phyloP scores from a whole-genome alignment of 2,329 filamentous ascomycete species.

The Fusarium vanettenii region DNA sequence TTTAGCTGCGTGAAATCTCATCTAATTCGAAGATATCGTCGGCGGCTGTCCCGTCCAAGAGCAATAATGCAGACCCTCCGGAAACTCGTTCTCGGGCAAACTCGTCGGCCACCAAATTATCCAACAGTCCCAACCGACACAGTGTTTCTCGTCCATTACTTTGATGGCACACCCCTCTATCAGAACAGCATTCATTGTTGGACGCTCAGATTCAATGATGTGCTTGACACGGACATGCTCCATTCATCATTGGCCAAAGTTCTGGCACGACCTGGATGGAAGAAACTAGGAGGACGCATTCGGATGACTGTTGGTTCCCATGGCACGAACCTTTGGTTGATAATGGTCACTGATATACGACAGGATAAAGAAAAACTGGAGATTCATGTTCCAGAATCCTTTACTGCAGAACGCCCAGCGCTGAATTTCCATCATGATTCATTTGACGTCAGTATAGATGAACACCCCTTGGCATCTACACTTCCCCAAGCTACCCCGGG shows the following conservation, averaged over 20 bases:
- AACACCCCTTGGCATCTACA: slow-evolving; percentile 54
- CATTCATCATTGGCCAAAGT: background rate
- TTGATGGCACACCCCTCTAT: slow-evolving; percentile 17
- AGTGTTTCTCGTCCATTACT: slow-evolving; percentile 14
- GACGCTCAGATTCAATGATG: slow-evolving; percentile 15
- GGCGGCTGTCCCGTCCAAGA: background rate
- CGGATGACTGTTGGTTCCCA: slow-evolving; percentile 5
- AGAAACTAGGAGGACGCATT: slow-evolving; percentile 53
- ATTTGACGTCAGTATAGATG: slow-evolving; percentile 50
- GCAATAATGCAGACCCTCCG: slow-evolving; percentile 1
- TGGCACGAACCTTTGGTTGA: too few species aligned
- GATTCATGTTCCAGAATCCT: slow-evolving; percentile 47
- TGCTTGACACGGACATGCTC: slow-evolving; percentile 53
- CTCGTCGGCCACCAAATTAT: background rate
- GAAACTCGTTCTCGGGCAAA: slow-evolving; percentile 12
- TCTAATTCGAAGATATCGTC: background rate
- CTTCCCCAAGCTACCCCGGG: slow-evolving; percentile 46
- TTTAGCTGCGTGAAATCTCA: background rate
- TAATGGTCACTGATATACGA: background rate
- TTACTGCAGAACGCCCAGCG: slow-evolving; percentile 49
- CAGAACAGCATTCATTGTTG: slow-evolving; percentile 13
- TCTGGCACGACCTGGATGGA: slow-evolving; percentile 53
- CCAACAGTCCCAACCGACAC: slow-evolving; percentile 16
- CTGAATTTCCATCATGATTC: slow-evolving; percentile 54
- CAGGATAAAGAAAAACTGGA: slow-evolving; percentile 41